Conservation (phyloP, 257 asterid species). For the Plantago elongata region DNA sequence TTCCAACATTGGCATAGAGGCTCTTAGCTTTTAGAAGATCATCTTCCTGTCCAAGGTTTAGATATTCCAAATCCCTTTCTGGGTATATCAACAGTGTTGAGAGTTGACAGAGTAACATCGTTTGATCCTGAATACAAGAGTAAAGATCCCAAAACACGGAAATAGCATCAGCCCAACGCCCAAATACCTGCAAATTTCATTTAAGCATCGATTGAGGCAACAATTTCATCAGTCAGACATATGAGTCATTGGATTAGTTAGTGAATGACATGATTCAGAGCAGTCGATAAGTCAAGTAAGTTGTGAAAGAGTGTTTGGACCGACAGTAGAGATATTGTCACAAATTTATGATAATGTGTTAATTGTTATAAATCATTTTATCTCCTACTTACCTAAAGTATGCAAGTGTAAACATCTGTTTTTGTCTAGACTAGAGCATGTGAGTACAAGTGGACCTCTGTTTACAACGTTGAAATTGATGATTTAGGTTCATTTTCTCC, state of each 20-base stretch:
- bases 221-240: neutral
- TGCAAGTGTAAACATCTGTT: neutral
- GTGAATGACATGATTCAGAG: too few relatives aligned
- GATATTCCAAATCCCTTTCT: too few relatives aligned
- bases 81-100: too few relatives aligned
- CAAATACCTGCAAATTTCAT: conserved; percentile 47
- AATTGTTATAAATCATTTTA: neutral
- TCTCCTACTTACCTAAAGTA: neutral
- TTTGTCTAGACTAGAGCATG: neutral
- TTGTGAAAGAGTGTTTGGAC: too few relatives aligned
- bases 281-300: too few relatives aligned
- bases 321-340: neutral
- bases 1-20: too few relatives aligned
- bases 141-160: conserved; percentile 51
- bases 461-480: neutral
- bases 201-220: neutral
- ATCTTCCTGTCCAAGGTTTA: too few relatives aligned
- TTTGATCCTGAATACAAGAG: conserved; percentile 40
- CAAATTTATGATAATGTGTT: neutral
- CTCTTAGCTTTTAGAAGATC: too few relatives aligned
- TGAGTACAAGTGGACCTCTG: neutral
- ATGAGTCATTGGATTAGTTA: neutral
- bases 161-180: conserved; percentile 51
- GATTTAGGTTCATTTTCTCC: neutral
- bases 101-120: conserved; percentile 14